Evolutionary conservation across 805 yeast genomes (phyloP).

Genomic region (Kazachstania viticola): DNA sequence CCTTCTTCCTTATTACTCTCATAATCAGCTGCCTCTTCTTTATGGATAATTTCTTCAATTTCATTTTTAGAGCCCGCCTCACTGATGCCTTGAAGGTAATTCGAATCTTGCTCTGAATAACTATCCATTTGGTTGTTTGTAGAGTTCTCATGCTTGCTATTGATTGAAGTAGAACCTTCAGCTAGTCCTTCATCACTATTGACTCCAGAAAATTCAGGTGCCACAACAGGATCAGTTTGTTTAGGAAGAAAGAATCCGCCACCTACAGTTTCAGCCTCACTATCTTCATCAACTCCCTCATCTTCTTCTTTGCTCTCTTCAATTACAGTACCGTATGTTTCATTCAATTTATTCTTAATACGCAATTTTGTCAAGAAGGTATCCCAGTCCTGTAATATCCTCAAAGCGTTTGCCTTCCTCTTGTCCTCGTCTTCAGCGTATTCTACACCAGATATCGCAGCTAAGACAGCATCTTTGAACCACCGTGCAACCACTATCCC

Average conservation of each 20-base stretch:
- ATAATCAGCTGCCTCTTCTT: too few relatives aligned
- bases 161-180: constrained; percentile 3
- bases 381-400: constrained; percentile 33
- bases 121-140: too few relatives aligned
- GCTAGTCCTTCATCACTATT: constrained; percentile 1
- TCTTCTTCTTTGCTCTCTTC: constrained; percentile 5
- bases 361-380: constrained; percentile 26
- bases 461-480: constrained; percentile 27
- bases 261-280: constrained; percentile 3
- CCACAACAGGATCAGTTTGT: constrained; percentile 16
- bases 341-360: constrained; percentile 30
- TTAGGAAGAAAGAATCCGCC: constrained; percentile 8
- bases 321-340: constrained; percentile 32
- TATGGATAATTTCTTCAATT: too few relatives aligned
- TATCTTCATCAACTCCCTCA: constrained; percentile 2
- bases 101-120: too few relatives aligned
- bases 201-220: not conserved
- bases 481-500: constrained; percentile 69
- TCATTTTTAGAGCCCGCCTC: too few relatives aligned
- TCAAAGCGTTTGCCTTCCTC: constrained; percentile 33
- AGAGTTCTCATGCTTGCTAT: too few relatives aligned
- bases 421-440: constrained; percentile 28
- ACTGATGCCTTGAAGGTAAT: too few relatives aligned
- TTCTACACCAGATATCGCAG: constrained; percentile 22
- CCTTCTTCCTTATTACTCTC: too few relatives aligned